Base-by-base conservation (phyloP, 176 grass and related monocot species). In the Hyparrhenia diplandra region DNA sequence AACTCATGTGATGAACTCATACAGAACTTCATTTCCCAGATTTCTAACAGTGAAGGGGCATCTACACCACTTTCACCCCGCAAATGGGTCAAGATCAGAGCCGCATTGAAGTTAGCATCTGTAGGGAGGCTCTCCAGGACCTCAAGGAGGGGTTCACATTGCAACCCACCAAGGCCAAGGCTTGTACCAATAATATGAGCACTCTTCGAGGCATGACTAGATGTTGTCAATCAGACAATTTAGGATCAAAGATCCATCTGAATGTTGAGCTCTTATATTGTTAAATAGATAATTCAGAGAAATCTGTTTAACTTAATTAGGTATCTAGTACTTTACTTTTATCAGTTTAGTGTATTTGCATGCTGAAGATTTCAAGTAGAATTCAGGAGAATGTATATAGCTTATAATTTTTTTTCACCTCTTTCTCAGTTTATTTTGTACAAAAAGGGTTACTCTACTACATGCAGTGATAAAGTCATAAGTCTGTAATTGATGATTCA, bases 51-150 rank as follows among this genome's bases (percentile, higher is more conserved):
- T 82, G 67, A 73, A 18, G 36, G 78, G n/a, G 66, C 58, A 25
- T 30, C 47, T 1, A 43, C 23, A 21, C 88, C 83, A 83, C 54
- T 86, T 76, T 90, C 83, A 11, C 83, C 79, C 21, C 79, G 83
- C 52, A 90, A 86, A 32, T 90, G 88, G 88, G 24, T 90, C 68
- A 90, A 90, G 68, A 79, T 90, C 60, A 78, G 55, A 24, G 88
- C 80, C 13, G 88, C 59, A 42, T 21, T 90, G 67, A 90, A 86
- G 79, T 51, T 85, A 65, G 88, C 74, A 68, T 90, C 31, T 11
- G 60, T 86, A 27, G 24, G 79, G 10, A 72, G 88, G 54, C 59
- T 61, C 18, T 83, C 83, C 7, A 89, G 64, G 74, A 74, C 60
- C 13, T 78, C 67, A 1, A 89, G 73, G 54, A 86, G 74, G 68